Conservation (phyloP, 2,329 filamentous ascomycete species). For the Simplicillium sp. region DNA sequence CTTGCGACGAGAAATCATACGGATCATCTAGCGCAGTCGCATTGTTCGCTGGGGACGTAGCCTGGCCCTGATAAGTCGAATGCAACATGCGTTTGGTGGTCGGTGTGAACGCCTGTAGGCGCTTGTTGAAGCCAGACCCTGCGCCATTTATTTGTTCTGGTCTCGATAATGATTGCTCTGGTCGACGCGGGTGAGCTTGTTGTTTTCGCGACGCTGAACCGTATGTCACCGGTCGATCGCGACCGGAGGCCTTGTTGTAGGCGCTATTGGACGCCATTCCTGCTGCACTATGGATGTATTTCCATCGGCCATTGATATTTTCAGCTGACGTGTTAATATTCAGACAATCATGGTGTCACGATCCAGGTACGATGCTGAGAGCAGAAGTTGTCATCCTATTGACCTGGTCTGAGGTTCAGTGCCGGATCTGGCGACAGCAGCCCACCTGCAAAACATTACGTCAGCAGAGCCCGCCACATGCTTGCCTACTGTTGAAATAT, state of each 20-base stretch:
- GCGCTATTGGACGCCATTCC: neutral
- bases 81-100: too few relatives aligned
- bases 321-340: neutral
- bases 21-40: too few relatives aligned
- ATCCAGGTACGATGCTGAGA: too few relatives aligned
- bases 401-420: neutral
- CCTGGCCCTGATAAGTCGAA: too few relatives aligned
- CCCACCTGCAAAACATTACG: neutral
- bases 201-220: conserved; percentile 2
- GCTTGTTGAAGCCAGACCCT: too few relatives aligned
- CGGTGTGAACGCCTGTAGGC: too few relatives aligned
- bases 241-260: neutral
- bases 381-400: too few relatives aligned
- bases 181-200: neutral
- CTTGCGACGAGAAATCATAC: too few relatives aligned
- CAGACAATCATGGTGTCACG: too few relatives aligned
- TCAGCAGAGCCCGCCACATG: neutral
- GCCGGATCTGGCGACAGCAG: neutral
- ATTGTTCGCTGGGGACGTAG: too few relatives aligned
- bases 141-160: too few relatives aligned
- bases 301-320: neutral
- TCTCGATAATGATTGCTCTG: neutral
- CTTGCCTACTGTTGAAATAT: neutral
- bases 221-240: neutral
- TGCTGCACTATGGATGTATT: neutral